phyloP scores from a whole-genome alignment of 768 basidiomycete genomes.

The Lentinula boryana region DNA sequence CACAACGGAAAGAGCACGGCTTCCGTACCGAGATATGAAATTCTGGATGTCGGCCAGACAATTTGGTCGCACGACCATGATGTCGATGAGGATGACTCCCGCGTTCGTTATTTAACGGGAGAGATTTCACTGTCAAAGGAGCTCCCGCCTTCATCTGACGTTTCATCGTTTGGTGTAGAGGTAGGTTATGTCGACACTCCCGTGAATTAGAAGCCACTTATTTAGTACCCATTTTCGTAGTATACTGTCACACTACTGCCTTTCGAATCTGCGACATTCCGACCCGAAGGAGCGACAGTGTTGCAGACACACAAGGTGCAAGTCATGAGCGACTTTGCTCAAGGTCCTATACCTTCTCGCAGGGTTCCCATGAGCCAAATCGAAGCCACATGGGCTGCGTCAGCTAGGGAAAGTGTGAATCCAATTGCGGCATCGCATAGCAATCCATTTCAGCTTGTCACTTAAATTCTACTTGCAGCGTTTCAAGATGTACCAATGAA shows the following conservation, averaged over 20 bases:
- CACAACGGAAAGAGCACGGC: not conserved
- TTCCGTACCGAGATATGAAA: conserved; percentile 7
- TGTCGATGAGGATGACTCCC: not conserved
- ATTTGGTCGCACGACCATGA: conserved; percentile 20
- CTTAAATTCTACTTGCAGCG: not conserved
- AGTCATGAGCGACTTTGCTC: conserved; percentile 20
- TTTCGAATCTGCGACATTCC: conserved; percentile 17
- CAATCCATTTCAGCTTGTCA: not conserved
- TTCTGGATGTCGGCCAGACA: conserved; percentile 15
- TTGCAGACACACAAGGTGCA: conserved; percentile 19
- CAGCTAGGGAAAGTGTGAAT: not conserved
- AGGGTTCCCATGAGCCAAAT: conserved; percentile 7
- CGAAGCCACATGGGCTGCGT: not conserved
- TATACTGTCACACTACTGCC: conserved; percentile 18
- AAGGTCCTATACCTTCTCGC: conserved; percentile 19
- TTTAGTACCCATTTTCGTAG: conserved; percentile 4
- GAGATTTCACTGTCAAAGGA: conserved; percentile 26
- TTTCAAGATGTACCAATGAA: too few species aligned
- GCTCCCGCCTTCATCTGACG: conserved; percentile 20
- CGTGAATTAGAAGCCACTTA: not conserved
- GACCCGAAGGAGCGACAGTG: conserved; percentile 1
- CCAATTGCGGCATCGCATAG: not conserved
- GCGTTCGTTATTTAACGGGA: conserved; percentile 19
- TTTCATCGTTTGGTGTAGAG: conserved; percentile 20
- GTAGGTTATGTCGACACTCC: conserved; percentile 12